Evolutionary conservation across 108 stramenopile species (phyloP).

Genomic region (Nitzschia sp.): DNA sequence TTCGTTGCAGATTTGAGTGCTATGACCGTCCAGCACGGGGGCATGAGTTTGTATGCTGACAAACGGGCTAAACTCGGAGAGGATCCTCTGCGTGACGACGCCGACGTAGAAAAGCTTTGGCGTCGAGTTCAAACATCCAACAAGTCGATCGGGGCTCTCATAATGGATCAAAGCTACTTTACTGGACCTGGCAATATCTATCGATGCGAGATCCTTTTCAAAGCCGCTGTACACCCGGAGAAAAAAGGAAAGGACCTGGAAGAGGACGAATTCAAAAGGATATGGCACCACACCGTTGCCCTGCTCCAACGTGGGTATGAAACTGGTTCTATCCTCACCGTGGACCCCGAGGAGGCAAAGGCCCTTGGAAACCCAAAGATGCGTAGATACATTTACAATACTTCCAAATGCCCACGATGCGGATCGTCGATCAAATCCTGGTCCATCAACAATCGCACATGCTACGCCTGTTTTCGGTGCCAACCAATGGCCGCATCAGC

Average conservation of each 20-base stretch:
- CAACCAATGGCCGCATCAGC: conserved; percentile 36
- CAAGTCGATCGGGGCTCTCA: conserved; percentile 61
- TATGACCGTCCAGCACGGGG: conserved; percentile 74
- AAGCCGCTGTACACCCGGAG: conserved; percentile 69
- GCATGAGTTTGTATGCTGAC: conserved; percentile 39
- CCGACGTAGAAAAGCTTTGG: conserved; percentile 56
- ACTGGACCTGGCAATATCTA: conserved; percentile 79
- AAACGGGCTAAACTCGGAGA: conserved; percentile 61
- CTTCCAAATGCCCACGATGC: conserved; percentile 56
- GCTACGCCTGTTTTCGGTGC: conserved; percentile 68
- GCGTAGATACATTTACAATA: conserved; percentile 74
- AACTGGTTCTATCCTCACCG: conserved; percentile 67
- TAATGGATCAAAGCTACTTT: conserved; percentile 81
- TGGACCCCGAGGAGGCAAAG: conserved; percentile 46
- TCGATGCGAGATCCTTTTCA: conserved; percentile 76
- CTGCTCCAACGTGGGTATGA: conserved; percentile 57
- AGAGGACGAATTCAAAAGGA: conserved; percentile 44
- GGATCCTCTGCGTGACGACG: conserved; percentile 73
- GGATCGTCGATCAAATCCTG: conserved; percentile 43
- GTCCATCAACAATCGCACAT: conserved; percentile 59
- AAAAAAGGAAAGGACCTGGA: conserved; percentile 36
- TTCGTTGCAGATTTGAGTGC: conserved; percentile 64
- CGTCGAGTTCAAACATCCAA: conserved; percentile 49
- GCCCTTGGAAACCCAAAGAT: conserved; percentile 38
- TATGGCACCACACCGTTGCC: conserved; percentile 60